Evolutionary conservation across 1,284 basidiomycete genomes (phyloP).

Genomic region (Cryptococcus sp.): DNA sequence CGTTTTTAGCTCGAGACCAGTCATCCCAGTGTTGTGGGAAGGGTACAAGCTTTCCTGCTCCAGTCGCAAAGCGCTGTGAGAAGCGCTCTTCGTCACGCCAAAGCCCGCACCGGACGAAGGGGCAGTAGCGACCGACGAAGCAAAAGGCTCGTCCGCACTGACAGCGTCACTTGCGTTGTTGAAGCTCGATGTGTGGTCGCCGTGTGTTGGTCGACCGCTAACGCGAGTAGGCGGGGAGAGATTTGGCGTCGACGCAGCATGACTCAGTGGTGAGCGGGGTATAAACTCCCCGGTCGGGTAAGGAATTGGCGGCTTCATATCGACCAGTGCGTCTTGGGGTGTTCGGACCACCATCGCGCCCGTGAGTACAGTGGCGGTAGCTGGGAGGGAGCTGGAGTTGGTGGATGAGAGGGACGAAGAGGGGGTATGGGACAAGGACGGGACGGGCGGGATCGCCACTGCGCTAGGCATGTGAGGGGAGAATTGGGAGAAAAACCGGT

Average conservation of each 20-base stretch:
- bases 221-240: no score
- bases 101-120: no score
- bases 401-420: background rate
- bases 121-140: no score
- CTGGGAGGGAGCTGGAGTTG: background rate
- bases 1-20: no score
- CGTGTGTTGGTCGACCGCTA: no score
- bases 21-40: no score
- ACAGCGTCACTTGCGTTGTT: no score
- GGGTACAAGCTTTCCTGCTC: no score
- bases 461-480: background rate
- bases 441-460: background rate
- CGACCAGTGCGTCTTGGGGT: conserved; percentile 29
- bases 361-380: background rate
- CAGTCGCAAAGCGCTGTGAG: no score
- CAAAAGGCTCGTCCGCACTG: no score
- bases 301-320: conserved; percentile 12
- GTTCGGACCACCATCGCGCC: conserved; percentile 35
- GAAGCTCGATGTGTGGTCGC: no score
- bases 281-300: background rate
- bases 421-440: conserved; percentile 9
- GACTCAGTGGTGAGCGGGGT: background rate
- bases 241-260: background rate
- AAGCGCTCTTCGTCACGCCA: no score
- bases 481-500: conserved; percentile 16